Evolutionary conservation across 1,139 yeast species (phyloP), one percentile per base, ranked within the genome.

Genomic region (Yamadazyma atlantica): DNA sequence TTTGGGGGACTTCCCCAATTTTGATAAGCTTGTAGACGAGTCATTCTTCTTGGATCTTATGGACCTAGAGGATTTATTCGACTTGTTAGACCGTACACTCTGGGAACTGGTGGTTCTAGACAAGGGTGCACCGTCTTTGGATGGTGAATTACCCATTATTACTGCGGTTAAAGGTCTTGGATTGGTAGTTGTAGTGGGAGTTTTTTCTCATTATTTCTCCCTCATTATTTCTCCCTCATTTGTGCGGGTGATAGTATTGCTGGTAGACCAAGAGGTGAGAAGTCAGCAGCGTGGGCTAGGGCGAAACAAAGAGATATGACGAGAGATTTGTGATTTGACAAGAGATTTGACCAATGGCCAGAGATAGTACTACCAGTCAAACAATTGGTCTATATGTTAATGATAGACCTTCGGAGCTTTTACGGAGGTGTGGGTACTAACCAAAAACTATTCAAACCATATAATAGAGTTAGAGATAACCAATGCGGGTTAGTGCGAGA

Each of bases 21-120:
- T 43, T 1, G 45, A 33, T 22, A 48, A 41, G 29, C 47, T 45
- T 14, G 48, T 24, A 18, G 44, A 45, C 11, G 47, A 41, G 22
- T 45, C 46, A 36, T 42, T 48, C 19, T 32, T 40, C 21, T 36
- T 39, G 35, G 42, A 48, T n/a, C 77, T 60, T 15, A 73, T 57
- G 3, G 82, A 77, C 38, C 81, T 61, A 4, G 74, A 57, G 10
- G 80, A 73, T 48, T 66, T 72, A 19, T 72, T 67, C 4, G 81
- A 75, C 41, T 65, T 70, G 37, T 74, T 70, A 2, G 84, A 42
- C 23, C 32, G 28, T 76, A 54, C 76, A 81, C 16, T 38, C 13
- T 41, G 38, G 5, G 38, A 34, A 8, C 43, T 40, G 3, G 43
- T 35, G 7, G 79, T 66, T 36, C 82, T 62, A 14, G 73, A 62